These are phyloP conservation scores for Juncus effusus DNA, from an alignment of 176 grass and related monocot species.

Conservation along the genomic window DNA sequence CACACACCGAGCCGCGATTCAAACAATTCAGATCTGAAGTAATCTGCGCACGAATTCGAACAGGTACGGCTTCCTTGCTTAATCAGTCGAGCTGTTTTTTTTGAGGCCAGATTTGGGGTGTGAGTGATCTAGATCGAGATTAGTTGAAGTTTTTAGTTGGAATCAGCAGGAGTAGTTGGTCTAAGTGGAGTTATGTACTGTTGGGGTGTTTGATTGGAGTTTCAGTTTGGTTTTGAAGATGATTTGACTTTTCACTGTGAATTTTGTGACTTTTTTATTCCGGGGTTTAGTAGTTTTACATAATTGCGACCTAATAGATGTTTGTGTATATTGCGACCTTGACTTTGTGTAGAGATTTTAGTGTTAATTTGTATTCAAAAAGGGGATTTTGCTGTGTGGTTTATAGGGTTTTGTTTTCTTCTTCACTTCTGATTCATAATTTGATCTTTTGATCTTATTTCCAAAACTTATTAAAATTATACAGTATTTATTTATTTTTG, in stretches of 20 bases:
- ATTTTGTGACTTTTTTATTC: slow-evolving; percentile 11
- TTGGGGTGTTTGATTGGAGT: background rate
- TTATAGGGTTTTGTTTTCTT: background rate
- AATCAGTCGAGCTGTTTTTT: background rate
- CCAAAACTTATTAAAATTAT: too few species aligned
- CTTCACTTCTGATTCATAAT: background rate
- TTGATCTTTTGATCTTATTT: background rate
- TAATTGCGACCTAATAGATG: background rate
- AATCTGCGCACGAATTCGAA: background rate
- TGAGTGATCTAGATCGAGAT: background rate
- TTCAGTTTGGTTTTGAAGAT: background rate
- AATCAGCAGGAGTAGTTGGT: background rate
- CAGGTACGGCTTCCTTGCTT: background rate
- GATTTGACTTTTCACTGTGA: slow-evolving; percentile 16
- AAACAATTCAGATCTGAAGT: slow-evolving; percentile 7
- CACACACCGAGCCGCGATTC: background rate
- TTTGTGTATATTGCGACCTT: too few species aligned
- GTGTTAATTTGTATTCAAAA: background rate
- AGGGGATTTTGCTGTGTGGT: background rate
- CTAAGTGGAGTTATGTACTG: background rate
- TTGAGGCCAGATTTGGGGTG: background rate
- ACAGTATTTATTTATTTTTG: background rate
- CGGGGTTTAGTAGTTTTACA: slow-evolving; percentile 6
- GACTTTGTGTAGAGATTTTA: background rate
- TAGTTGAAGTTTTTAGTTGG: background rate